Base-by-base conservation (phyloP, 768 basidiomycete species). In the Leccinum variicolor region DNA sequence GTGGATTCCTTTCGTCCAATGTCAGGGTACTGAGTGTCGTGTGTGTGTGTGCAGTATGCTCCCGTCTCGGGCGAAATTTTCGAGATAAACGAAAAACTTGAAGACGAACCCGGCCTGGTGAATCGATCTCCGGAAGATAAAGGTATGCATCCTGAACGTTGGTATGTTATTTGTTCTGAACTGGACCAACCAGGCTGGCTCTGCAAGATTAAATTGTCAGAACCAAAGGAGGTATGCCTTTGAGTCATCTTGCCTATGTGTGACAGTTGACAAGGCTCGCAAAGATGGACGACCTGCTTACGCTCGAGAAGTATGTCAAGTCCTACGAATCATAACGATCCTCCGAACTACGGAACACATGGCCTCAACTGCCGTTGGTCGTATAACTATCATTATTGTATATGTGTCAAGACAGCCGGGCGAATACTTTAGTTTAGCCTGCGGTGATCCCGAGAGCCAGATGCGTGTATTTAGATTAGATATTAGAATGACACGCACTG, bases 71-170 rank as follows among this genome's bases (percentile, higher is more conserved):
- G 97, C 9, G 81, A 79, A 6, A 77, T 99, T 19, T 76, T 83
- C 58, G 87, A 86, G 68, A 83, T 98, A 66, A 99, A 99, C 73
- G 78, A 84, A 55, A 71, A 62, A 10, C 79, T 99, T 47, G 75
- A 81, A 33, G 75, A 72, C 7, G 76, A 87, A 68, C 94, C 96
- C 2, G 83, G 85, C 19, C 75, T 98, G 43, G 76, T 99, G 52
- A 98, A 98, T 81, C 92, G 92, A 72, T 86, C 86, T 10, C 84
- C 94, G 0, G 89, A 95, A 69, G 80, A 83, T 25, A 77, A 91
- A 69, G 96, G 96, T 94, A 63, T 64, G 81, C 62, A 31, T 26
- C 14, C 5, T 2, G 19, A 13, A 7, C 11, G 3, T 2, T 9
- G 19, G 11, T 39, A 46, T 45, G 23, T 10, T 10, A 1, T n/a